These are phyloP conservation scores for Suillus subalutaceus DNA, from an alignment of 768 basidiomycete species.

Conservation along the genomic window DNA sequence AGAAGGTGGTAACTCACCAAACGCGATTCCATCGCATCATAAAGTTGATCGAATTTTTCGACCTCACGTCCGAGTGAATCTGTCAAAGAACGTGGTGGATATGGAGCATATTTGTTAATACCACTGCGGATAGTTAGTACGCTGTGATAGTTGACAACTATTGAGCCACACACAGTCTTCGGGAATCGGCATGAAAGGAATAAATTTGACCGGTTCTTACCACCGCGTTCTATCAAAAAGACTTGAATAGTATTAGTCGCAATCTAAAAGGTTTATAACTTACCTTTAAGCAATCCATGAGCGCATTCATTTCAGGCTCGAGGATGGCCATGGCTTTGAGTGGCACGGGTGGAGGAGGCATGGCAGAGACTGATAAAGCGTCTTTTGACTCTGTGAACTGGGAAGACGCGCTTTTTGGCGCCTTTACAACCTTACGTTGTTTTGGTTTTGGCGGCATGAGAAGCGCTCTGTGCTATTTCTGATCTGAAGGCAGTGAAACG, in stretches of 20 bases:
- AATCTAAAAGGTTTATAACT: conserved; percentile 12
- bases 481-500: conserved; percentile 4
- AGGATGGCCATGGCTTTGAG: conserved; percentile 45
- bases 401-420: conserved; percentile 22
- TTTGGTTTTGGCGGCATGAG: conserved; percentile 50
- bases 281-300: conserved; percentile 63
- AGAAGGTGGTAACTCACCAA: conserved; percentile 47
- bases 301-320: conserved; percentile 65
- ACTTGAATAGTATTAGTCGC: conserved; percentile 6
- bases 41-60: conserved; percentile 79
- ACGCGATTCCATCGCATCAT: conserved; percentile 75
- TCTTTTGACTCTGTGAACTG: conserved; percentile 31
- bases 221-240: conserved; percentile 51
- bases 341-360: conserved; percentile 60
- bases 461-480: neutral
- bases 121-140: conserved; percentile 42
- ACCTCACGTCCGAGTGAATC: conserved; percentile 71
- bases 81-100: conserved; percentile 67
- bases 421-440: conserved; percentile 34
- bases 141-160: neutral
- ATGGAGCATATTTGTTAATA: conserved; percentile 56
- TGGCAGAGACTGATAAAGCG: conserved; percentile 37
- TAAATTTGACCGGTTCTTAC: conserved; percentile 75
- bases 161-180: conserved; percentile 50
- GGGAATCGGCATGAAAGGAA: conserved; percentile 65